Evolutionary conservation across 371 early-diverging fungal genomes (phyloP).

Genomic region (Lichtheimia ramosa): DNA sequence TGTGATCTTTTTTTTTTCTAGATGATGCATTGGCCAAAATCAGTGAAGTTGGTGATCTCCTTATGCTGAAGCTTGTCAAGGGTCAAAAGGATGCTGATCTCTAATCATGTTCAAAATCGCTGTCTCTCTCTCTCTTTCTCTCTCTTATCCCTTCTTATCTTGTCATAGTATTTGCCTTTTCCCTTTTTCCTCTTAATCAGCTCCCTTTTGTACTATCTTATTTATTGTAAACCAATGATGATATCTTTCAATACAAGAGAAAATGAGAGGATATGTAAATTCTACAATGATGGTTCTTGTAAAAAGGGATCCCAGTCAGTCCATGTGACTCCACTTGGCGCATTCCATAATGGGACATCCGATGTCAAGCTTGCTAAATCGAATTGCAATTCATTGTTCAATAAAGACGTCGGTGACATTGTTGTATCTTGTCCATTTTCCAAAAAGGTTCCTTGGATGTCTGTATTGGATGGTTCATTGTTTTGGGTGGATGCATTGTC

Average conservation of each 20-base stretch:
- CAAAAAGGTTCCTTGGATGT: too few relatives aligned
- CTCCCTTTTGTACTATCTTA: neutral
- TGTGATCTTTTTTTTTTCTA: slow-evolving; percentile 4
- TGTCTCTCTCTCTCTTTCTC: too few relatives aligned
- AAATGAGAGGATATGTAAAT: slow-evolving; percentile 69
- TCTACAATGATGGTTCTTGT: slow-evolving; percentile 36
- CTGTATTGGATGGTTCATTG: too few relatives aligned
- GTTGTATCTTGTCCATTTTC: too few relatives aligned
- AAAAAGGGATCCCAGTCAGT: slow-evolving; percentile 36
- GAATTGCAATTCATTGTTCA: slow-evolving; percentile 7
- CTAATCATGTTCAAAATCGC: too few relatives aligned
- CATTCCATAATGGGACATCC: slow-evolving; percentile 33
- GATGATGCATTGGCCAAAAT: slow-evolving; percentile 62
- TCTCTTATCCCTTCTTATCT: too few relatives aligned
- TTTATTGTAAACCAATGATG: slow-evolving; percentile 44
- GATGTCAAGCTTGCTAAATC: slow-evolving; percentile 27
- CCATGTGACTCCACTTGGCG: slow-evolving; percentile 32
- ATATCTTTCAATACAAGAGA: slow-evolving; percentile 84
- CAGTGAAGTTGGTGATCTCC: slow-evolving; percentile 67
- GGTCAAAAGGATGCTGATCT: neutral
- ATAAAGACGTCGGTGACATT: too few relatives aligned
- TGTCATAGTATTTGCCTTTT: too few relatives aligned
- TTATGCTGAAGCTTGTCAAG: slow-evolving; percentile 55
- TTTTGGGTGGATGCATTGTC: too few relatives aligned
- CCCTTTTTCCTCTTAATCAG: too few relatives aligned